phyloP scores from a whole-genome alignment of 306 rosid species.

The Gynostemma pentaphyllum region DNA sequence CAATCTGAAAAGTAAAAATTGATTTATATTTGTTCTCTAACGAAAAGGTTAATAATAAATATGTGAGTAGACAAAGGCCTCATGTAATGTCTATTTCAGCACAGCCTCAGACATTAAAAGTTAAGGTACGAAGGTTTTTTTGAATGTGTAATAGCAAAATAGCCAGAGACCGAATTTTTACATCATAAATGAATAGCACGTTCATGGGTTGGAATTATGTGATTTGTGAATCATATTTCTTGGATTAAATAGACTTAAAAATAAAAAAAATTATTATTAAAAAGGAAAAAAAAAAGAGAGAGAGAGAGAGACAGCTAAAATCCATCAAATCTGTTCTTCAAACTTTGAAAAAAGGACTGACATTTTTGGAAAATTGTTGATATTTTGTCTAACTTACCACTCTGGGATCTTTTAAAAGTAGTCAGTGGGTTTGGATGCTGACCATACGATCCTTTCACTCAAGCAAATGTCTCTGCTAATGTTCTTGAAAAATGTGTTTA shows the following conservation, averaged over 20 bases:
- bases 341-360: slow-evolving; percentile 8
- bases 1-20: not conserved
- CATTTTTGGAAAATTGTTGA: slow-evolving; percentile 12
- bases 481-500: too few species aligned
- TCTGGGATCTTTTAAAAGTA: slow-evolving; percentile 9
- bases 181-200: too few species aligned
- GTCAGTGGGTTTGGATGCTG: slow-evolving; percentile 6
- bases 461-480: slow-evolving; percentile 3
- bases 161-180: not conserved
- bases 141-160: not conserved
- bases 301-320: not conserved
- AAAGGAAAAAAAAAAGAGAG: not conserved
- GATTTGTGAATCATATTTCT: slow-evolving; percentile 5
- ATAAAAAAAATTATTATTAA: not conserved
- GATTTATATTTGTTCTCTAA: not conserved
- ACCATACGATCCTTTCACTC: slow-evolving; percentile 11
- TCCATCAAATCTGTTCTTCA: slow-evolving; percentile 6
- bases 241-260: not conserved
- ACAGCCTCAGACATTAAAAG: too few species aligned
- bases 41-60: slow-evolving; percentile 3
- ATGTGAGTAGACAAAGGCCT: not conserved
- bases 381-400: slow-evolving; percentile 7
- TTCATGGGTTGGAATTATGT: too few species aligned
- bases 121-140: slow-evolving; percentile 6
- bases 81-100: slow-evolving; percentile 2